phyloP scores from a whole-genome alignment of 1,139 yeast species.

The Suhomyces taliae region DNA sequence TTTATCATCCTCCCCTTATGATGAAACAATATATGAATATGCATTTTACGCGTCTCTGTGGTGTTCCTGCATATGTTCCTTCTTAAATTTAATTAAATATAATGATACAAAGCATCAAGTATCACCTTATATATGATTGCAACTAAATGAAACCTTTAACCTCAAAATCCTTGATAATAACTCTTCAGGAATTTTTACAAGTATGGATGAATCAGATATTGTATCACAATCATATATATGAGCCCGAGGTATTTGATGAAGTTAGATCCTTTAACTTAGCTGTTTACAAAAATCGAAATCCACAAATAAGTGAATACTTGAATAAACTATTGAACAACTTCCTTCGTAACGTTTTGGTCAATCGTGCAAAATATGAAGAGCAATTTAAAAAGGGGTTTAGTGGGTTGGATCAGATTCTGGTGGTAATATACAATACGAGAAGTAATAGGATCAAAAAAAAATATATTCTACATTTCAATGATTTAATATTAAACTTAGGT shows the following conservation, averaged over 20 bases:
- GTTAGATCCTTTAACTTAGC: constrained; percentile 40
- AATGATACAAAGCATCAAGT: too few relatives aligned
- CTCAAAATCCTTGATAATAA: constrained; percentile 28
- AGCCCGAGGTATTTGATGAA: constrained; percentile 37
- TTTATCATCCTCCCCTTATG: constrained; percentile 2
- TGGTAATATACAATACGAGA: constrained; percentile 26
- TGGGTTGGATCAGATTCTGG: constrained; percentile 21
- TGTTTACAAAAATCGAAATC: constrained; percentile 44
- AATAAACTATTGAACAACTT: constrained; percentile 29
- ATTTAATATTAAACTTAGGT: constrained; percentile 20
- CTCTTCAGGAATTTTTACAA: constrained; percentile 39
- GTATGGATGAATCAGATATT: constrained; percentile 49
- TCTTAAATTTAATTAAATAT: too few relatives aligned
- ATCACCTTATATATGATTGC: neutral
- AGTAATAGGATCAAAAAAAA: constrained; percentile 20
- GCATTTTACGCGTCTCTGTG: neutral
- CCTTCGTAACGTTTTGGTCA: constrained; percentile 14
- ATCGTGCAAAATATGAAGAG: neutral
- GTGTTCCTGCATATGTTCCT: neutral
- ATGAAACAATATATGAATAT: neutral
- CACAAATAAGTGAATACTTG: constrained; percentile 40
- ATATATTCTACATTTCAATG: constrained; percentile 33
- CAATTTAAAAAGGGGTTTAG: constrained; percentile 2
- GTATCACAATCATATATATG: constrained; percentile 46
- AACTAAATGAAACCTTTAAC: constrained; percentile 18